Conservation (phyloP, 768 basidiomycete genomes). For the Auricularia auricula-judae region DNA sequence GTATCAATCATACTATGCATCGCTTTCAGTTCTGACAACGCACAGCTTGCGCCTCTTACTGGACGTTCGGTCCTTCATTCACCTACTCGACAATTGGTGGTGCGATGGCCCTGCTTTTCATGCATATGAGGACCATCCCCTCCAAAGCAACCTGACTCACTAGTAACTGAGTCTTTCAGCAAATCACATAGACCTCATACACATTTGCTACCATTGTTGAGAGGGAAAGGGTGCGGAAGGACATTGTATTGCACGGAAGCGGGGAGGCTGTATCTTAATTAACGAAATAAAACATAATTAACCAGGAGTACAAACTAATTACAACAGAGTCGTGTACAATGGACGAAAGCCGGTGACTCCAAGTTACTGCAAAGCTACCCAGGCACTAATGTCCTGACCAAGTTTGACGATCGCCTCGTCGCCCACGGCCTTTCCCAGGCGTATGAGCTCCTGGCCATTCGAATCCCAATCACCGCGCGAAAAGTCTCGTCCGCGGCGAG, state of each 20-base stretch:
- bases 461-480: conserved; percentile 54
- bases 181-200: too few species aligned
- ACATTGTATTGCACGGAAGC: background rate
- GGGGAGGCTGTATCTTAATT: background rate
- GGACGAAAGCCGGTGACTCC: too few species aligned
- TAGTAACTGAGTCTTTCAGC: background rate
- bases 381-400: background rate
- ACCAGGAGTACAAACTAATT: background rate
- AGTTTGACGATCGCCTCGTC: conserved; percentile 40
- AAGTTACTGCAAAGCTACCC: background rate
- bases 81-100: conserved; percentile 60
- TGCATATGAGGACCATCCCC: conserved; percentile 31
- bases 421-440: conserved; percentile 40
- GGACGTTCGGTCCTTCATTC: conserved; percentile 73
- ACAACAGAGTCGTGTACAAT: too few species aligned
- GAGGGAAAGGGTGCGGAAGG: background rate
- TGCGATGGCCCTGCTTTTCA: conserved; percentile 52
- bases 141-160: background rate
- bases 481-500: conserved; percentile 68
- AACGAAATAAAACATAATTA: background rate
- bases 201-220: too few species aligned
- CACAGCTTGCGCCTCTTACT: conserved; percentile 75
- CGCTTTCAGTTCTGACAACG: background rate
- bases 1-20: conserved; percentile 14
- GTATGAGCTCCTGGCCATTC: conserved; percentile 33